Percentiles rank a stretch among this genome's conserved stretches.
phyloP scores from a whole-genome alignment of 2,329 filamentous ascomycete species.

The Aspergillus fijiensis region DNA sequence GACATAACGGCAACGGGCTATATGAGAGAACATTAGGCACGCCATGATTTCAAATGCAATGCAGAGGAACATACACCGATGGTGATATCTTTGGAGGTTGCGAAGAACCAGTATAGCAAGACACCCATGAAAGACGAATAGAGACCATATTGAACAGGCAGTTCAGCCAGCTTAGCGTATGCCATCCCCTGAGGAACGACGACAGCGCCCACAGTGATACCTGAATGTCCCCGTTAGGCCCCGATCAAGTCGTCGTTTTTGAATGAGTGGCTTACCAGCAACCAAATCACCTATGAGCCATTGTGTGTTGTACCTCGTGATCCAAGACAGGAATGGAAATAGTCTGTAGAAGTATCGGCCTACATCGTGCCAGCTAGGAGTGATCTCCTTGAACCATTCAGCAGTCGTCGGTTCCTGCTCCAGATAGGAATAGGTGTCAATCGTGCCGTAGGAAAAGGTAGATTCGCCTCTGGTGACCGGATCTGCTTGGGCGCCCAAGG shows the following conservation, averaged over 20 bases:
- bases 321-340: conserved; percentile 91
- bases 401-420: conserved; percentile 74
- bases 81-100: conserved; percentile 97
- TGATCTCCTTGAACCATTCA: conserved; percentile 68
- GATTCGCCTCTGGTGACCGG: conserved; percentile 76
- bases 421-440: conserved; percentile 77
- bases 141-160: conserved; percentile 80
- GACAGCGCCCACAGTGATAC: conserved; percentile 71
- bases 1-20: conserved; percentile 95
- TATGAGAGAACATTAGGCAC: conserved; percentile 5
- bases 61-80: conserved; percentile 68
- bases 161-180: conserved; percentile 78
- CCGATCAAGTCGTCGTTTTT: neutral
- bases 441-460: conserved; percentile 68
- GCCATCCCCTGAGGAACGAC: conserved; percentile 98
- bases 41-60: neutral
- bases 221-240: conserved; percentile 32
- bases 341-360: conserved; percentile 65
- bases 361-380: conserved; percentile 59
- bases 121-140: conserved; percentile 98
- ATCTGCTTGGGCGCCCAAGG: conserved; percentile 52
- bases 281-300: conserved; percentile 90
- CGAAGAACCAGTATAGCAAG: conserved; percentile 94
- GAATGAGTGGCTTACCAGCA: conserved; percentile 60
- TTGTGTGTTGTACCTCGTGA: conserved; percentile 79